phyloP scores from a whole-genome alignment of 495 filamentous ascomycete species.

The Chaetomium tenue region DNA sequence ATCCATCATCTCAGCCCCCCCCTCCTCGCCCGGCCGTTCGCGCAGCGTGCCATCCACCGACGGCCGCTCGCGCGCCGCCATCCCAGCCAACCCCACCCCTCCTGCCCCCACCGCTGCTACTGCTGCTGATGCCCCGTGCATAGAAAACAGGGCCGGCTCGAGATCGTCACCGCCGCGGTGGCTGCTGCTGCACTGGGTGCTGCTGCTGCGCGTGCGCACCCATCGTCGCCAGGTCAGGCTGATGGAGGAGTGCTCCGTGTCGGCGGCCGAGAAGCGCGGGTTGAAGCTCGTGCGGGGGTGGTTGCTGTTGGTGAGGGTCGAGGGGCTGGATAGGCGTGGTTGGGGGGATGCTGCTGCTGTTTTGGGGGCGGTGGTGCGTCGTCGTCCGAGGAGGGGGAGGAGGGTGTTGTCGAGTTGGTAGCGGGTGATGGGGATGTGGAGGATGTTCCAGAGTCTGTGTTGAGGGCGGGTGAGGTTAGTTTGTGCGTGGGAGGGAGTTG shows the following conservation, averaged over 20 bases:
- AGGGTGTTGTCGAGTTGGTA: slow-evolving; percentile 22
- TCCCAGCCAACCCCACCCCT: too few species aligned
- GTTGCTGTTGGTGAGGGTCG: background rate
- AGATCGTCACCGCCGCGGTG: slow-evolving; percentile 1
- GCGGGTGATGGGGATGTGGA: slow-evolving; percentile 24
- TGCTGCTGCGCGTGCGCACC: slow-evolving; percentile 21
- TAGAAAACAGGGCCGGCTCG: background rate
- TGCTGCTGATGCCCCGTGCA: background rate
- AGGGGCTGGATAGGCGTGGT: background rate
- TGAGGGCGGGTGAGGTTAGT: slow-evolving; percentile 2
- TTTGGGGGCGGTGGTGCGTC: background rate
- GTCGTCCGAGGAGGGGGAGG: background rate
- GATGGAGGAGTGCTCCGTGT: slow-evolving; percentile 19
- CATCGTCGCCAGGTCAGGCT: slow-evolving; percentile 23
- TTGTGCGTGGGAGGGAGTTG: background rate
- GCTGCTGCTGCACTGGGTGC: slow-evolving; percentile 9
- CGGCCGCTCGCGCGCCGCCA: background rate
- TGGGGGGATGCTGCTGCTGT: background rate
- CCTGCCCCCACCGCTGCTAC: too few species aligned
- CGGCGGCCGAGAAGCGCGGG: slow-evolving; percentile 19
- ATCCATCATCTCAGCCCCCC: slow-evolving; percentile 3
- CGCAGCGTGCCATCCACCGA: slow-evolving; percentile 17
- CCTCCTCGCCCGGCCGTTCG: slow-evolving; percentile 13
- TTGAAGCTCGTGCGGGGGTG: slow-evolving; percentile 18
- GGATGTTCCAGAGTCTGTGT: slow-evolving; percentile 30